Evolutionary conservation across 208 protist species (phyloP), one percentile per base, ranked within the genome.

Genomic region (Trypanosoma vivax): DNA sequence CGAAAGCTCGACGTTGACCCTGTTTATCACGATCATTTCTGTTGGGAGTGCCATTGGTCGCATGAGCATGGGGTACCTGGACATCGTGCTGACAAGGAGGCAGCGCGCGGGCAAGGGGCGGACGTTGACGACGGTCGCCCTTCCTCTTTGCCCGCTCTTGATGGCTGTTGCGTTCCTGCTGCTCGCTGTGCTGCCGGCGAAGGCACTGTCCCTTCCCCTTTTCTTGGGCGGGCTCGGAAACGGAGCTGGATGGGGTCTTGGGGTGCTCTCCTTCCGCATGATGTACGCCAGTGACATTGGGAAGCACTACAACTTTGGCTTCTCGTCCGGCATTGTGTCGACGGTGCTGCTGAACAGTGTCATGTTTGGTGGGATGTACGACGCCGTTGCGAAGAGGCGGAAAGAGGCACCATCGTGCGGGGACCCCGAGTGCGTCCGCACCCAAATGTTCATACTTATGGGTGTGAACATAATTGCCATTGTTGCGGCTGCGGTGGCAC

Each of bases 291-390:
- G 70, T 10, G 83, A 90, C 47, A 65, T 87, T 41, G 83, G 78
- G 25, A 90, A 90, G 56, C 78, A 87, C 67, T 90, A 90, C 68
- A 90, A 90, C 56, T 87, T 85, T 45, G 79, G 76, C 60, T 90
- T 78, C 47, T 66, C 65, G 3, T 77, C 76, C 1, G 79, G 70
- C 46, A 72, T 87, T 42, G 67, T 85, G 43, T 73, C 73, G 60
- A 79, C 73, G 27, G 83, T 90, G 51, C 67, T 62, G 27, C 49
- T 90, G 16, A 90, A 90, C 55, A 75, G 66, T 40, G 82, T 87
- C 56, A 85, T 87, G 78, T 90, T 87, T 28, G 83, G 83, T n/a
- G 66, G 39, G 37, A 76, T 90, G 66, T 90, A 79, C 51, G 83
- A 87, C 50, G 59, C 59, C 25, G 63, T 79, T 45, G 77, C 68